These are phyloP conservation scores for Serendipita indica DNA, from an alignment of 768 basidiomycete genomes.

Conservation along the genomic window DNA sequence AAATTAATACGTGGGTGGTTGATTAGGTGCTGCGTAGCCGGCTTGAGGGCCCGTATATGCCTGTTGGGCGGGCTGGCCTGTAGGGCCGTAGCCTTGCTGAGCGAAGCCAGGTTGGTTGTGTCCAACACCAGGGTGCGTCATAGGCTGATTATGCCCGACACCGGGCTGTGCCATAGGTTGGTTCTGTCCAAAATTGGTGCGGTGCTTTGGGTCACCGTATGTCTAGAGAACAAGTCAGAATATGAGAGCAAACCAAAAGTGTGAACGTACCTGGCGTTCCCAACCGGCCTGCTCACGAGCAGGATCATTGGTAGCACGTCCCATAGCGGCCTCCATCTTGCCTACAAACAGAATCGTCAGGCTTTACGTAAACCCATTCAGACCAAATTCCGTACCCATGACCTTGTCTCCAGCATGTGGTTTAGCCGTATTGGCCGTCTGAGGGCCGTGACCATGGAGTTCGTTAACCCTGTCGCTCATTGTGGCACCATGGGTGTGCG, in stretches of 20 bases:
- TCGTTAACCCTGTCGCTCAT: background rate
- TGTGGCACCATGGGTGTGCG: background rate
- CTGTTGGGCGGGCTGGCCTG: background rate
- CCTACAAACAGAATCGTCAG: background rate
- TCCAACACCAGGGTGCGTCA: background rate
- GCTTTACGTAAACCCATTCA: too few species aligned
- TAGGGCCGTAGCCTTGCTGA: background rate
- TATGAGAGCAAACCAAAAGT: background rate
- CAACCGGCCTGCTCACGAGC: background rate
- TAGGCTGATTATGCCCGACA: background rate
- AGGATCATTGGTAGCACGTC: background rate
- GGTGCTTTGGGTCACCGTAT: background rate
- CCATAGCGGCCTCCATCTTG: background rate
- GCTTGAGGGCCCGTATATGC: background rate
- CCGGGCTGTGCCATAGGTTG: background rate
- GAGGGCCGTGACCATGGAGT: background rate
- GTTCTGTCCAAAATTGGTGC: background rate
- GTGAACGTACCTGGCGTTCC: background rate
- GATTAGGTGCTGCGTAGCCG: background rate
- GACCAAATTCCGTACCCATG: background rate
- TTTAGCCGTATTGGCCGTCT: background rate
- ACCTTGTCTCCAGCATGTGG: background rate
- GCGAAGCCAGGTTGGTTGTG: too few species aligned
- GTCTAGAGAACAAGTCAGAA: background rate
- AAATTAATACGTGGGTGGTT: background rate